Base-by-base conservation (phyloP, 2,329 filamentous ascomycete genomes). In the Penicillium thymicola region DNA sequence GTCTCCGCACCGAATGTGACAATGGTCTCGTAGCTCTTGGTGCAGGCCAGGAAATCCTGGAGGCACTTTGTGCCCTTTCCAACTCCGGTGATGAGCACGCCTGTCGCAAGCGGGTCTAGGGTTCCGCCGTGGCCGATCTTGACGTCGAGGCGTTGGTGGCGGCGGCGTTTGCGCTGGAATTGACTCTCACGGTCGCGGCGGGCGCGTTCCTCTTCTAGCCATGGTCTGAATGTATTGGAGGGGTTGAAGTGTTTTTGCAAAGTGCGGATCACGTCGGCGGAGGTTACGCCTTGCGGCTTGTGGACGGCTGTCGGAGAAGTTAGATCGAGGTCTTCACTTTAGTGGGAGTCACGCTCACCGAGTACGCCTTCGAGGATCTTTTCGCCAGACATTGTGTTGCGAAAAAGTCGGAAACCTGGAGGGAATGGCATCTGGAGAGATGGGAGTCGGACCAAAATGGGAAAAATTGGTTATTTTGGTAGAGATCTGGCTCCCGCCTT, bases 41-140 rank as follows among this genome's bases (percentile, higher is more conserved):
- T 95, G 79, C 94, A 97, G 53, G 85, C 82, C 43, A 97, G 81
- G 72, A 97, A 97, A 36, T 85, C 79, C 40, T 84, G 79, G 1
- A 99, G 82, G 14, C 83, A 79, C 75, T 97, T 99, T 54, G 94
- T 99, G 38, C 90, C 94, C 57, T 83, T 86, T 36, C 93, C 94
- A 51, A 97, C 82, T 54, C 93, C 94, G 7, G 94, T 81, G 61
- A 97, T 92, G 48, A 99, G 82, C 25, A 99, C 90, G 44, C 94
- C 94, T 1, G 92, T 96, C 9, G 94, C 94, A 67, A 97, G 82
- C 27, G 94, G 94, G 70, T 99, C 94, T 18, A 99, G 83, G 2
- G 94, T 99, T 42, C 94, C 94, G 59, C 94, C 94, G 76, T 99
- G 94, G 34, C 94, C 94, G 69, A 97, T 89, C 79, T 97, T 99